These are phyloP conservation scores for Sporothrix brunneoviolacea DNA, from an alignment of 2,329 filamentous ascomycete species.

Conservation along the genomic window DNA sequence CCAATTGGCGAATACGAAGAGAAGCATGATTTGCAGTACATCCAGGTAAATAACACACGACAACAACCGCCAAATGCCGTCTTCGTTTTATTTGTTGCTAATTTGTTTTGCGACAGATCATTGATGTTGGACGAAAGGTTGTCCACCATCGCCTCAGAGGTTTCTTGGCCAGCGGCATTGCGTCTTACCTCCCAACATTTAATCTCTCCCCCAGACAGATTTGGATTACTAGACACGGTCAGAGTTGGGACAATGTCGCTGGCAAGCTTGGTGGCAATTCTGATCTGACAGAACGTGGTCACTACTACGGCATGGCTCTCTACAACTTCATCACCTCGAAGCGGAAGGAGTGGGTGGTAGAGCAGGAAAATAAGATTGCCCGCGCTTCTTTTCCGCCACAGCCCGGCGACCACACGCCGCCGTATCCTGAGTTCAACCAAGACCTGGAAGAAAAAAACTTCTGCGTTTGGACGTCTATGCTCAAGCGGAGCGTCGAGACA, in stretches of 20 bases:
- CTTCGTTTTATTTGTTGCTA: too few relatives aligned
- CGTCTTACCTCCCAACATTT: slow-evolving; percentile 93
- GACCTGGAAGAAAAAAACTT: slow-evolving; percentile 78
- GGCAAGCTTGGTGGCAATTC: slow-evolving; percentile 92
- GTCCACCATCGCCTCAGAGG: slow-evolving; percentile 85
- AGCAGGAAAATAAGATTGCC: slow-evolving; percentile 71
- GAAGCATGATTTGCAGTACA: slow-evolving; percentile 83
- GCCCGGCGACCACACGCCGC: slow-evolving; percentile 86
- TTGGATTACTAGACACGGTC: slow-evolving; percentile 94
- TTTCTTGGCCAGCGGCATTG: slow-evolving; percentile 85
- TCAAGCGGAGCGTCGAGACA: slow-evolving; percentile 81
- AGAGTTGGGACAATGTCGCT: slow-evolving; percentile 78
- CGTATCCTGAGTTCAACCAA: slow-evolving; percentile 76
- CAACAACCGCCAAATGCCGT: too few relatives aligned
- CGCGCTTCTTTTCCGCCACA: slow-evolving; percentile 80
- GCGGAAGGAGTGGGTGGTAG: slow-evolving; percentile 72
- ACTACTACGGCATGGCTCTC: slow-evolving; percentile 70
- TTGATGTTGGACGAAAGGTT: slow-evolving; percentile 92
- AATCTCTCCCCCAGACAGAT: slow-evolving; percentile 93
- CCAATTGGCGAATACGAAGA: slow-evolving; percentile 89
- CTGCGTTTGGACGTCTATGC: slow-evolving; percentile 98
- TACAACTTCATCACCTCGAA: slow-evolving; percentile 79
- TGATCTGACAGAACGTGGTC: slow-evolving; percentile 71
- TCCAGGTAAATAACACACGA: slow-evolving; percentile 54
- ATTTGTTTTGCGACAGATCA: slow-evolving; percentile 57